Base-by-base conservation (phyloP, 495 filamentous ascomycete genomes). In the Aspergillus coremiiformis region DNA sequence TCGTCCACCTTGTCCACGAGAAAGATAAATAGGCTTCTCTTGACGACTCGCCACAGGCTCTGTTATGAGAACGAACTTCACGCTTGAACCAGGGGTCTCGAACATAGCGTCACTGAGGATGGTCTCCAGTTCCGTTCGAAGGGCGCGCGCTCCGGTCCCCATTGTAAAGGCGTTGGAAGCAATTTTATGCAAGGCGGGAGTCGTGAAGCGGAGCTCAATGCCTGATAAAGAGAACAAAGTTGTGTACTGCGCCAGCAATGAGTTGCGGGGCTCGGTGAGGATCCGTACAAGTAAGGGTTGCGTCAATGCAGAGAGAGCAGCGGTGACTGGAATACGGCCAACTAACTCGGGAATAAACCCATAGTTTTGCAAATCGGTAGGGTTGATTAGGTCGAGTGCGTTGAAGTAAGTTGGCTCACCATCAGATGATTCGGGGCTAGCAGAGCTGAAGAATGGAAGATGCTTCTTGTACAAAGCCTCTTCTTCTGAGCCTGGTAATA, bases 331-430 rank as follows among this genome's bases (percentile, higher is more conserved):
- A 52, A 98, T 84, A 17, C 93, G 84, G 26, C 93, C 94, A 45
- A 87, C 76, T n/a, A 97, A 78, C 68, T 98, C 93, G 8, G 93
- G 93, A 52, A 98, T 96, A 50, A 98, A 86, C 27, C 94, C 94
- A 64, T 87, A 98, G 32, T 77, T 82, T 67, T 96, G 90, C 4
- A 98, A 74, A 61, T 98, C 93, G 1, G 81, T 76, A 0, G 90
- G 88, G 19, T 84, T 84, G 30, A 89, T 76, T 3, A 95, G 80
- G 55, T 95, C 88, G 2, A 96, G 76, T 15, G 88, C 82, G 33
- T 92, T 94, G 61, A 88, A 86, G 48, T 76, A 77, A 37, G 66
- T 70, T 37, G 78, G 70, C 29, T 75, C 68, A 44, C 53, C 56
- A 24, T 67, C 54, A 23, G 66, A 47, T 7, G 65, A 54, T 41